These are phyloP conservation scores for Komagataella kurtzmanii DNA, from an alignment of 805 yeast species.

Conservation along the genomic window DNA sequence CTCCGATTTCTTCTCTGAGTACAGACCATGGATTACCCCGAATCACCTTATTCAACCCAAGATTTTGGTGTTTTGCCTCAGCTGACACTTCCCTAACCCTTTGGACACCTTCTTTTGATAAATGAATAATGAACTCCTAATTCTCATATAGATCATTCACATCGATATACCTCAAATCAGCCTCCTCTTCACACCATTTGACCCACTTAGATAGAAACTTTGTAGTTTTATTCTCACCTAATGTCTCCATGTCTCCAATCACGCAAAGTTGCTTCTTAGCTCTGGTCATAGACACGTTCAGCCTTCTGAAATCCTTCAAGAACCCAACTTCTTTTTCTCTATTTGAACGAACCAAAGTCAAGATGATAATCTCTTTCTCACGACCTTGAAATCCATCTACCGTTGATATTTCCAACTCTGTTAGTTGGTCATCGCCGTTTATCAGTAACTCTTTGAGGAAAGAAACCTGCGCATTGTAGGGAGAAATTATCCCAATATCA, in stretches of 20 bases:
- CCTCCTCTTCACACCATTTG: slow-evolving; percentile 50
- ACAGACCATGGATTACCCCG: slow-evolving; percentile 25
- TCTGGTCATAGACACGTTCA: slow-evolving; percentile 90
- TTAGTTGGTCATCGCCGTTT: slow-evolving; percentile 9
- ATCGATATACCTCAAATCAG: slow-evolving; percentile 59
- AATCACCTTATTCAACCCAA: slow-evolving; percentile 48
- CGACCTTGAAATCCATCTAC: slow-evolving; percentile 97
- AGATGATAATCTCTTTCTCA: slow-evolving; percentile 76
- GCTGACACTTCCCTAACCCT: slow-evolving; percentile 29
- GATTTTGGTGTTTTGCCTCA: slow-evolving; percentile 44
- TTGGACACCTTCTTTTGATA: not conserved
- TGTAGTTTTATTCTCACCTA: slow-evolving; percentile 22
- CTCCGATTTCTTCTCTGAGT: slow-evolving; percentile 9
- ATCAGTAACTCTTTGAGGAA: slow-evolving; percentile 34
- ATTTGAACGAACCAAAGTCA: slow-evolving; percentile 77
- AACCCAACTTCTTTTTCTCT: slow-evolving; percentile 65
- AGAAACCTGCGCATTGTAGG: slow-evolving; percentile 80
- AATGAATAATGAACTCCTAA: not conserved
- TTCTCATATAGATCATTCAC: slow-evolving; percentile 17
- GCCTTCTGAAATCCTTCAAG: slow-evolving; percentile 59
- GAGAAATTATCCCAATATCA: slow-evolving; percentile 77
- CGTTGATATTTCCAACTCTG: slow-evolving; percentile 62
- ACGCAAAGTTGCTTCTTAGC: slow-evolving; percentile 77
- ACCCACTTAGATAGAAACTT: slow-evolving; percentile 55
- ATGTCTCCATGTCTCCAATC: slow-evolving; percentile 73